phyloP scores from a whole-genome alignment of 2,329 filamentous ascomycete species.

The Diaporthe humulicola region DNA sequence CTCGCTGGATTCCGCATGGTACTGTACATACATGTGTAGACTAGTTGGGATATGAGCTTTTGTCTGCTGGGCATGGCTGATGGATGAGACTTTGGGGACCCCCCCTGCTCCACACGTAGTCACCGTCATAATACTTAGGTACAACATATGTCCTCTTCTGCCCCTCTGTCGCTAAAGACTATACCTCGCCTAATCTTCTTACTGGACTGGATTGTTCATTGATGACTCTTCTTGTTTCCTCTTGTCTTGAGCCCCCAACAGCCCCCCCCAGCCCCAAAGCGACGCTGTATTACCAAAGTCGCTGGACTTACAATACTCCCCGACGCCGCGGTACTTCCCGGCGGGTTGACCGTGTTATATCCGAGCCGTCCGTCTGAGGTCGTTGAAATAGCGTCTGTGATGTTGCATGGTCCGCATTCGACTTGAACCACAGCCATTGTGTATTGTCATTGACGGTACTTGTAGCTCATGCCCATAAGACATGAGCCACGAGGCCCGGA shows the following conservation, averaged over 20 bases:
- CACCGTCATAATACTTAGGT: constrained; percentile 36
- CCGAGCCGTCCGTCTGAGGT: constrained; percentile 32
- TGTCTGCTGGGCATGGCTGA: constrained; percentile 16
- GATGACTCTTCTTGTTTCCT: constrained; percentile 11
- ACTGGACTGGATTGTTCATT: constrained; percentile 1
- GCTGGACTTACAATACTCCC: constrained; percentile 8
- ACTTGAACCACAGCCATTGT: constrained; percentile 14
- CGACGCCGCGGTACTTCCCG: not conserved
- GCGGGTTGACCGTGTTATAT: constrained; percentile 29
- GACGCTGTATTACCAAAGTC: not conserved
- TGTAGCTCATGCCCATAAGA: constrained; percentile 20
- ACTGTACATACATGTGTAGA: constrained; percentile 33
- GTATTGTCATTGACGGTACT: not conserved
- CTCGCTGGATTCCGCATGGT: constrained; percentile 38
- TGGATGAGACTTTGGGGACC: constrained; percentile 23
- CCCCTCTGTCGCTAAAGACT: constrained; percentile 18
- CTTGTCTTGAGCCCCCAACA: not conserved
- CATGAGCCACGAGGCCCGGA: constrained; percentile 34
- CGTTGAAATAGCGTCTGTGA: not conserved
- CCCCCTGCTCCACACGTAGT: constrained; percentile 35
- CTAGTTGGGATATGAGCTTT: constrained; percentile 28
- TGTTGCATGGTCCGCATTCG: constrained; percentile 12
- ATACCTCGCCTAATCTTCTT: constrained; percentile 19
- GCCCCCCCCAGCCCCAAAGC: not conserved
- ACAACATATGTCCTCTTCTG: constrained; percentile 30